Evolutionary conservation across 176 grass and related monocot species (phyloP), one percentile per base, ranked within the genome.

Genomic region (Saccharum spontaneum): DNA sequence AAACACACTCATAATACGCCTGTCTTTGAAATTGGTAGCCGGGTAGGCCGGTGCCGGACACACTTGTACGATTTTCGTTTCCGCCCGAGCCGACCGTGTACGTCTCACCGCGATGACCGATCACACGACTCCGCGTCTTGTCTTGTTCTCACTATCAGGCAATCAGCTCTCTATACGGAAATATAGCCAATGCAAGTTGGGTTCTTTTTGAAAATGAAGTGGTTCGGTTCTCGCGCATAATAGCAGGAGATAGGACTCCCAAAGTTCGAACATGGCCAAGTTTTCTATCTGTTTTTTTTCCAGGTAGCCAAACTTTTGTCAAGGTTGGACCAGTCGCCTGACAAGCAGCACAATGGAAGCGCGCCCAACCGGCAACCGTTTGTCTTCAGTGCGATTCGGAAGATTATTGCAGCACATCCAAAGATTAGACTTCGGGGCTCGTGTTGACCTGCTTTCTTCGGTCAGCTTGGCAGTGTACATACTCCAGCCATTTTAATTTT

Each of bases 391-490:
- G 72, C 8, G 64, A 20, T 37, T 64, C 50, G 78, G 57, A 82
- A 82, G 82, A 65, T 34, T 77, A 65, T 34, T 77, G 83, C 8
- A 18, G 57, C 22, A 20, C 49, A 7, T 11, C 14, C 5, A 13
- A 48, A 48, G 2, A 33, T 43, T 62, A 33, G 71, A 76, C 77
- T 81, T 70, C 2, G 38, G 30, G 48, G 0, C 69, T 46, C 30
- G 1, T 57, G 77, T 52, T 89, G 83, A 89, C 83, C 37, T 63
- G 31, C 70, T 86, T 71, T 76, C 50, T 54, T 71, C 7, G 52
- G 78, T 71, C 49, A 50, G 37, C 34, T 46, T 73, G 43, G 6
- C 81, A 45, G 20, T 37, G 40, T 54, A 54, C 16, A 54, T 54
- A 6, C 48, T 7, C 16, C 49, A 7, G 5, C 4, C 49, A 52